Percentiles rank a stretch among this genome's conserved stretches.
phyloP scores from a whole-genome alignment of 1,284 basidiomycete species.

The Microbotryum lychnidis-dioicae region DNA sequence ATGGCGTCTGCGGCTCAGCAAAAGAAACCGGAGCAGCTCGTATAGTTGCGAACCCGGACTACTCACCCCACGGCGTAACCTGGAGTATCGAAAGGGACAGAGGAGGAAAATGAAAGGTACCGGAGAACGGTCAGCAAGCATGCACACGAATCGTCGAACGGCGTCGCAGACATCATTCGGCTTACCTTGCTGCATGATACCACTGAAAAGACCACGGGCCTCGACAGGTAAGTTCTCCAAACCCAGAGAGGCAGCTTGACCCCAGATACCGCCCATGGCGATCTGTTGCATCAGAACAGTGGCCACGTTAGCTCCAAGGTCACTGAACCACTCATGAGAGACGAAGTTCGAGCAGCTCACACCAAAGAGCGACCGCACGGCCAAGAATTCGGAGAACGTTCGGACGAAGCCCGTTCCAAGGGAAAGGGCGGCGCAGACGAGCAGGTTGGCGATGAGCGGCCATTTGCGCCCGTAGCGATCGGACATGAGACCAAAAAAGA shows the following conservation, averaged over 20 bases:
- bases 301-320: neutral
- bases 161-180: conserved; percentile 43
- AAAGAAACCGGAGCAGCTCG: no score
- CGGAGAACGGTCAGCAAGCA: neutral
- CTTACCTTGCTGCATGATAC: conserved; percentile 79
- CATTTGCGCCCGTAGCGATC: conserved; percentile 49
- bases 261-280: conserved; percentile 61
- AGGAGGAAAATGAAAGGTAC: neutral
- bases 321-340: conserved; percentile 40
- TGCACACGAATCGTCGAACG: neutral
- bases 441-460: conserved; percentile 67
- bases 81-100: neutral
- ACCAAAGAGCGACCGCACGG: conserved; percentile 42
- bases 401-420: conserved; percentile 55
- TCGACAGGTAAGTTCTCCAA: conserved; percentile 85
- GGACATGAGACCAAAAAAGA: conserved; percentile 54
- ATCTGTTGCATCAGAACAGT: conserved; percentile 47
- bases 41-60: neutral
- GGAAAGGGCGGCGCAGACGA: conserved; percentile 44
- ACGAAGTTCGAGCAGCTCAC: neutral
- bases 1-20: no score
- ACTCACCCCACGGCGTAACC: conserved; percentile 27
- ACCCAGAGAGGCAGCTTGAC: conserved; percentile 49
- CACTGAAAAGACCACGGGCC: conserved; percentile 74
- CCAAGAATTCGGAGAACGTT: conserved; percentile 46